Conservation (phyloP, 2,329 filamentous ascomycete species). For the Geosmithia putterillii region DNA sequence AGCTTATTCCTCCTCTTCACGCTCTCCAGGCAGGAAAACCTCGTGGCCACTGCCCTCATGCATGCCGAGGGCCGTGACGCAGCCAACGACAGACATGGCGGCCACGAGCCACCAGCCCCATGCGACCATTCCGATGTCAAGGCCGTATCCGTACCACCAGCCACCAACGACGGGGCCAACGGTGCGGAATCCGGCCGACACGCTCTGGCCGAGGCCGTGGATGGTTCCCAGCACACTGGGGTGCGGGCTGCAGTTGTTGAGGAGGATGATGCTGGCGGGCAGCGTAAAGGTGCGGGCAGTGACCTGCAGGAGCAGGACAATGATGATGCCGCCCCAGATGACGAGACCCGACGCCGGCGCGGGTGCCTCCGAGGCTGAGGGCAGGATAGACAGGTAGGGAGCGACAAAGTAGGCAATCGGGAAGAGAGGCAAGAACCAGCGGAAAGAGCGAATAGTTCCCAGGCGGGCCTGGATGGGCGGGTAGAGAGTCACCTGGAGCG, state of each 20-base stretch:
- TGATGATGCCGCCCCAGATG: conserved; percentile 48
- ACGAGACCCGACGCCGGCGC: conserved; percentile 31
- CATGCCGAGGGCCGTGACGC: conserved; percentile 46
- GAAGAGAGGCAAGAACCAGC: conserved; percentile 52
- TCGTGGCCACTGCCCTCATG: conserved; percentile 54
- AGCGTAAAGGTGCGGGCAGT: conserved; percentile 58
- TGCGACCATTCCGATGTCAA: conserved; percentile 32
- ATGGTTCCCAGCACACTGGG: conserved; percentile 45
- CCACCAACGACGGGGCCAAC: conserved; percentile 37
- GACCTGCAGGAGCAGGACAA: conserved; percentile 57
- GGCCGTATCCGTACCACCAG: conserved; percentile 31
- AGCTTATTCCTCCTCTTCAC: conserved; percentile 22
- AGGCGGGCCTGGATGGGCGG: conserved; percentile 51
- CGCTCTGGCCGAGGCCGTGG: conserved; percentile 39
- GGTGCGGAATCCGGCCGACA: conserved; percentile 35
- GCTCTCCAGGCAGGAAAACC: conserved; percentile 30
- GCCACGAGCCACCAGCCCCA: conserved; percentile 36
- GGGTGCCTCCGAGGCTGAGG: conserved; percentile 29
- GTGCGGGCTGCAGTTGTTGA: conserved; percentile 49
- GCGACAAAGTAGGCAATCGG: conserved; percentile 55
- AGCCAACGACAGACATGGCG: conserved; percentile 40
- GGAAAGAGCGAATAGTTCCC: conserved; percentile 56
- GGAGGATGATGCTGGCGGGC: conserved; percentile 44
- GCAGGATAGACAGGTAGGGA: conserved; percentile 54
- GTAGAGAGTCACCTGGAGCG: conserved; percentile 57